Evolutionary conservation across 129 eudicot species (phyloP), one percentile per base, ranked within the genome.

Genomic region (Flaveria robusta): DNA sequence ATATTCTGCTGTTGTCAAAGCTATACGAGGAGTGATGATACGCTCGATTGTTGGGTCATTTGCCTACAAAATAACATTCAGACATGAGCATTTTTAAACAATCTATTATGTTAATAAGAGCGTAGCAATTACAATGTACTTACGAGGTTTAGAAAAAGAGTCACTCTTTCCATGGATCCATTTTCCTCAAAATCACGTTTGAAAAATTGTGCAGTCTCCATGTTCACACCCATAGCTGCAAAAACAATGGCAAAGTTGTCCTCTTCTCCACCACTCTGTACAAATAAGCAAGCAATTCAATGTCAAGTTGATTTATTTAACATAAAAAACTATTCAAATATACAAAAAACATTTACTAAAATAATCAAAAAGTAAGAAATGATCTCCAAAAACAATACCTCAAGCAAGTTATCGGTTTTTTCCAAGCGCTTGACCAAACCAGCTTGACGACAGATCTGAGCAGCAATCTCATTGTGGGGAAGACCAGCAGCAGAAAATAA

Each of bases 191-290:
- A 94, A 87, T 94, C 99, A 84, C 99, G 99, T 78, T 94, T 94
- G 63, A 94, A 94, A 72, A 94, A 94, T 74, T 91, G 97, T 9
- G 99, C 99, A 55, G 99, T 94, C 81, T 94, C 99, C 99, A 94
- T 94, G 85, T 94, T 94, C 65, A 94, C 99, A 59, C 99, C 99
- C 99, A 94, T 94, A 80, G 99, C 99, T 8, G 99, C 99, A 84
- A 94, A 94, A 27, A 94, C 99, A 79, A 94, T 94, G 69, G 99
- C 99, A 78, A 94, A 94, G 78, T 94, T 91, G 88, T 94, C 99
- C 80, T 94, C 99, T 83, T 84, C 99, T 54, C 88, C 97, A 70
- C 60, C 97, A 78, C 70, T 16, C 84, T 80, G 79, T 84, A 79
- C 67, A 69, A 34, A 10, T 12, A 59, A 58, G 19, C 68, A 82